Conservation (phyloP, 768 basidiomycete species). For the Mrakia gelida region DNA sequence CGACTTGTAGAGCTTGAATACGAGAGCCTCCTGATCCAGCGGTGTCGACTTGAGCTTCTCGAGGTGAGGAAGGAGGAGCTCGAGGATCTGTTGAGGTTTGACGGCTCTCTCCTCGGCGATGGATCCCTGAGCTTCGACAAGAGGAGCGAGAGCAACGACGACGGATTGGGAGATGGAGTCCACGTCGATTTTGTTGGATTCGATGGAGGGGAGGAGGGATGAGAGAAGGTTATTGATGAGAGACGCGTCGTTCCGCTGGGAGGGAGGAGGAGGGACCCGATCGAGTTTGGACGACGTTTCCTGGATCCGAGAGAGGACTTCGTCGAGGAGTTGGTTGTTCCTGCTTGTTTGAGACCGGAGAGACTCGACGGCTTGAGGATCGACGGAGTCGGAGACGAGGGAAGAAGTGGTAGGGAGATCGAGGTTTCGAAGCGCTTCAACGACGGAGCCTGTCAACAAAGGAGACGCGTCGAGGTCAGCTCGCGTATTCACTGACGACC, state of each 20-base stretch:
- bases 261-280: background rate
- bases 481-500: background rate
- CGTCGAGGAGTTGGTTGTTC: background rate
- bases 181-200: background rate
- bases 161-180: background rate
- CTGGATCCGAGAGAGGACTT: background rate
- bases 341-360: background rate
- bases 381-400: background rate
- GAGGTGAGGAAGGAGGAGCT: background rate
- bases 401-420: background rate
- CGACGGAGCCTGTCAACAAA: background rate
- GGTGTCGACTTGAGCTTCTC: background rate
- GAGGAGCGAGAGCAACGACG: background rate
- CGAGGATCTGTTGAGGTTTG: background rate
- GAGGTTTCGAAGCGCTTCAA: constrained; percentile 9
- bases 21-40: background rate
- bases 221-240: background rate
- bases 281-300: background rate
- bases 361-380: background rate
- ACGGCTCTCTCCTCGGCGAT: background rate
- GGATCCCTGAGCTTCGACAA: background rate
- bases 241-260: background rate
- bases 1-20: background rate
- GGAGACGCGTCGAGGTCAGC: background rate
- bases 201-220: background rate